phyloP scores from a whole-genome alignment of 352 stramenopile genomes.

The Thalassiosira mediterranea region DNA sequence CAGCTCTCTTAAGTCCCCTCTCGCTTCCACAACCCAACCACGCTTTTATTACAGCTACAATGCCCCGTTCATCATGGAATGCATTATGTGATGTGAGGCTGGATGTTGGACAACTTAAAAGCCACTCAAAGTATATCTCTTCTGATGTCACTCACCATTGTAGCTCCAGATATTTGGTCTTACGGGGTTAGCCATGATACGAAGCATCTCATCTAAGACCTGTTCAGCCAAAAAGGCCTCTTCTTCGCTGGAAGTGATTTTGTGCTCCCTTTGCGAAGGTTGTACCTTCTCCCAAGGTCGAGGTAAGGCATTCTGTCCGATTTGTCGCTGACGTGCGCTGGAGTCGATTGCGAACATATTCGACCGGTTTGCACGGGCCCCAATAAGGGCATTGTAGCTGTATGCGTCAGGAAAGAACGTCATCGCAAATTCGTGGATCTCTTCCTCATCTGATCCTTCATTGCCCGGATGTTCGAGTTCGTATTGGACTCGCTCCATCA shows the following conservation, averaged over 20 bases:
- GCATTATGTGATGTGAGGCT: no score
- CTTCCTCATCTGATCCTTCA: constrained; percentile 5
- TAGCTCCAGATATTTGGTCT: constrained; percentile 55
- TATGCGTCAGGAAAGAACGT: constrained; percentile 45
- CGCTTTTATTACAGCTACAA: constrained; percentile 42
- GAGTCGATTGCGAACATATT: constrained; percentile 37
- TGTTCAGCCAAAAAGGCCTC: constrained; percentile 50
- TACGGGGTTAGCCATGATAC: constrained; percentile 30
- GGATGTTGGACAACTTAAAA: no score
- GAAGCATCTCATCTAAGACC: constrained; percentile 45
- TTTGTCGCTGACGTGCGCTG: not conserved
- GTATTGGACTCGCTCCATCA: constrained; percentile 58
- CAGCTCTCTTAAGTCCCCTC: constrained; percentile 29
- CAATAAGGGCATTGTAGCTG: constrained; percentile 57
- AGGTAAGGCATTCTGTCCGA: not conserved
- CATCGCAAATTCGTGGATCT: constrained; percentile 20
- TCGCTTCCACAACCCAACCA: constrained; percentile 40
- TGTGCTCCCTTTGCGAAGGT: constrained; percentile 9
- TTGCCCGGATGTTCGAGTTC: constrained; percentile 30
- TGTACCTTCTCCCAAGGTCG: no score
- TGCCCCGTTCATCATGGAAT: no score
- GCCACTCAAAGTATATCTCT: not conserved
- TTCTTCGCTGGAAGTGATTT: constrained; percentile 50
- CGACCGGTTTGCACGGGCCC: constrained; percentile 49
- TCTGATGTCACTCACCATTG: constrained; percentile 43